Base-by-base conservation (phyloP, 441 rosid genomes). In the Aleurites moluccanus region DNA sequence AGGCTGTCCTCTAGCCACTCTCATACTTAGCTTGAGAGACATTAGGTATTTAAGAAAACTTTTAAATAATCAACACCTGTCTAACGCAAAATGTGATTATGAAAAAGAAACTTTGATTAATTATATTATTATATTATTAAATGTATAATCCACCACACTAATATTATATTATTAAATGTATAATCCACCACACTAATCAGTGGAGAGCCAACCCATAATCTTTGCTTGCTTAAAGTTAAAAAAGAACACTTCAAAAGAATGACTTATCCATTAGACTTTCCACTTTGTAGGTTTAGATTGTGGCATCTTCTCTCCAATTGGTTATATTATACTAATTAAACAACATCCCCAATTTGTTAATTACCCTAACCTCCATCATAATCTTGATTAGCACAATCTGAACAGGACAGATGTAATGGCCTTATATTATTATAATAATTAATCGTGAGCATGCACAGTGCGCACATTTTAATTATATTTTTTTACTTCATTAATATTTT, bases 241-340 rank as follows among this genome's bases (percentile, higher is more conserved):
- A 77, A 78, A 59, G 15, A 40, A 73, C 77, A 64, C 72, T 65
- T 59, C 10, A 49, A 79, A 77, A 77, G 67, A 35, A 75, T 42
- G 75, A 60, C 81, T 84, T 77, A 73, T 76, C 85, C 86, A 85
- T 80, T 81, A 86, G 83, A 62, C 66, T 75, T 72, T 66, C 81
- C 81, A 78, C 81, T 85, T 83, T 83, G 74, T 77, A 75, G 85
- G 85, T 61, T 70, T 74, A 76, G 57, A 79, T 72, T 72, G 80
- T 82, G 85, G 83, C 89, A 78, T 69, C 79, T 72, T 67, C 64
- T 38, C 57, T 61, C 30, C 78, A 42, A 57, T 70, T 84, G 78
- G 83, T 55, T 38, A 20, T 38, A 75, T 72, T 77, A 78, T 78
- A 73, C 65, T 78, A 83, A 76, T 80, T 40, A 14, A 15, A 2